These are phyloP conservation scores for Tolypocladium sp. DNA, from an alignment of 2,329 filamentous ascomycete genomes.

Conservation along the genomic window DNA sequence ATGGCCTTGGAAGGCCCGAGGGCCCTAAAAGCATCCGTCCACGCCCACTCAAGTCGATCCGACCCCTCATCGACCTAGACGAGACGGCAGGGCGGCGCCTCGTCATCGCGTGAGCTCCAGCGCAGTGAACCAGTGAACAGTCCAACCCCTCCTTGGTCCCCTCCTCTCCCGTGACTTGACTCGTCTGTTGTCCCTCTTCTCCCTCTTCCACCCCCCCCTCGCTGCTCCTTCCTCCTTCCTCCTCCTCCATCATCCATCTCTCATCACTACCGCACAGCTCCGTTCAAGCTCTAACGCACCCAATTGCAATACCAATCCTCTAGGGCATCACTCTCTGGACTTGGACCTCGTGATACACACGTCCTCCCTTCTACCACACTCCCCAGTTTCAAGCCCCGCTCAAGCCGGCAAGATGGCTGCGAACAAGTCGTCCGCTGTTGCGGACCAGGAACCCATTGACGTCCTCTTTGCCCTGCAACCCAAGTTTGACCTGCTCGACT, in stretches of 20 bases:
- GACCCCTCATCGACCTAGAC: background rate
- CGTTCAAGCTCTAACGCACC: conserved; percentile 7
- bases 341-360: background rate
- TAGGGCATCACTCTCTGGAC: background rate
- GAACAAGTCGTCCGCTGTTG: conserved; percentile 48
- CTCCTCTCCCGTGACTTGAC: conserved; percentile 1
- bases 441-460: conserved; percentile 47
- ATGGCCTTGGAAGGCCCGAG: no score
- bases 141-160: background rate
- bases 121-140: background rate
- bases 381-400: conserved; percentile 8
- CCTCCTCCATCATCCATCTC: conserved; percentile 11
- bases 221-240: conserved; percentile 5
- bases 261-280: conserved; percentile 12
- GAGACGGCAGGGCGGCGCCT: background rate
- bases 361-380: conserved; percentile 6
- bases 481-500: conserved; percentile 51
- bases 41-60: background rate
- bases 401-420: conserved; percentile 40
- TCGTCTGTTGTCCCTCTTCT: background rate
- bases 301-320: background rate
- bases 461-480: conserved; percentile 52
- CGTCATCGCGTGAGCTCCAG: conserved; percentile 2
- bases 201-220: background rate
- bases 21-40: background rate